Base-by-base conservation (phyloP, 768 basidiomycete species). In the Mrakia frigida region DNA sequence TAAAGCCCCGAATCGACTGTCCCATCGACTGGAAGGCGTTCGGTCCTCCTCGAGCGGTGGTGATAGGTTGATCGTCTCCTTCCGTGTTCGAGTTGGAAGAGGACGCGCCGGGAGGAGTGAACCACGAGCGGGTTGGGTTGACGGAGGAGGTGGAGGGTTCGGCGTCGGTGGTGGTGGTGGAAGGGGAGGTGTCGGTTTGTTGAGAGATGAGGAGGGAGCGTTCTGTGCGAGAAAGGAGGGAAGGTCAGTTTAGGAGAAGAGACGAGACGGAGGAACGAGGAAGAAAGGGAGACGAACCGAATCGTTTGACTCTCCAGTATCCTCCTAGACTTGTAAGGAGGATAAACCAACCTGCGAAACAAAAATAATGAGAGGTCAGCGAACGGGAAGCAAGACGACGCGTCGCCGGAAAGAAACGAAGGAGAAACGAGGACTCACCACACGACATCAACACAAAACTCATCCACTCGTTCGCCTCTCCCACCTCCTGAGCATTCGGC, bases 291-390 rank as follows among this genome's bases (percentile, higher is more conserved):
- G 16, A 77, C 76, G 52, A 10, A 67, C 72, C 76, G 69, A 74
- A 78, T 28, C 73, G 67, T 25, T 78, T 69, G 43, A 78, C 77
- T 41, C 77, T 67, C 43, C 75, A 84, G 78, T 80, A 97, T 14
- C 91, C 89, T 41, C 94, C 88, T 74, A 91, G 75, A 50, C 92
- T 93, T 0, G 93, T 91, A 46, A 97, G 86, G 43, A 98, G 86
- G 33, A 98, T 86, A 86, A 96, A 94, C 94, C 94, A 97, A 25
- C 77, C 95, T 63, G 94, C 80, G 33, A 28, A 16, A 25, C 4
- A 37, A 13, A 21, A 41, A n/a, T 33, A 13, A 5, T 3, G 70
- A 71, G 28, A 50, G 46, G 35, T 67, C 18, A 56, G 13, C 25
- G 71, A 21, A 35, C 5, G 23, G 10, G 11, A 53, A 25, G 52